These are phyloP conservation scores for Botrytis byssoidea DNA, from an alignment of 2,329 filamentous ascomycete genomes.

Conservation along the genomic window DNA sequence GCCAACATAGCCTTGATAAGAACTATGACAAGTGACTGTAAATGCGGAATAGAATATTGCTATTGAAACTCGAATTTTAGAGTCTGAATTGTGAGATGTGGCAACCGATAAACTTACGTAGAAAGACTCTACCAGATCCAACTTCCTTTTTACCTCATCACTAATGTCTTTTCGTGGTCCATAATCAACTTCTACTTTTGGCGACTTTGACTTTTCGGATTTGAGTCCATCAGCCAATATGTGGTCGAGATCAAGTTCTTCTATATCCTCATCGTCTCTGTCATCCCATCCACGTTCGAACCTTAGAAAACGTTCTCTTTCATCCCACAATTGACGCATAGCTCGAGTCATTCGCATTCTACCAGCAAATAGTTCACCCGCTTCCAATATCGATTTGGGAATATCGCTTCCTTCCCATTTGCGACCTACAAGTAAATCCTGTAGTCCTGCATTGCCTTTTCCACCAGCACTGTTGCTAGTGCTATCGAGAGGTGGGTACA, in stretches of 20 bases:
- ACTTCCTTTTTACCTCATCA: conserved; percentile 59
- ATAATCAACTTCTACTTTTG: conserved; percentile 44
- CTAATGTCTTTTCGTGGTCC: conserved; percentile 52
- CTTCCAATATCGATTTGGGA: conserved; percentile 90
- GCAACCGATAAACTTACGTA: conserved; percentile 63
- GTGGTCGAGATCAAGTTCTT: conserved; percentile 44
- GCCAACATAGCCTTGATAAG: conserved; percentile 83
- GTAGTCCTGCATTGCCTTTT: conserved; percentile 77
- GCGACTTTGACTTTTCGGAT: conserved; percentile 44
- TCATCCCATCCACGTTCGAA: conserved; percentile 85
- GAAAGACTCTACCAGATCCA: conserved; percentile 75
- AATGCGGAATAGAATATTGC: conserved; percentile 73
- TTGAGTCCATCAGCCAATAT: conserved; percentile 44
- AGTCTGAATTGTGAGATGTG: background rate
- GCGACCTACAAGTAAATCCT: conserved; percentile 76
- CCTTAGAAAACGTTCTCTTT: conserved; percentile 85
- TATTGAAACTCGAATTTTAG: conserved; percentile 44
- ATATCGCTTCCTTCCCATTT: conserved; percentile 94
- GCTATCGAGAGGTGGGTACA: conserved; percentile 90
- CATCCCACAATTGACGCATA: conserved; percentile 92
- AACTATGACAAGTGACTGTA: conserved; percentile 92
- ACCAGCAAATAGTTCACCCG: conserved; percentile 85
- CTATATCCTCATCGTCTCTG: conserved; percentile 43
- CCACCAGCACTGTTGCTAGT: conserved; percentile 87
- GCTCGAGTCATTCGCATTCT: conserved; percentile 89